Percentiles rank a stretch among this genome's conserved stretches.
Evolutionary conservation across 257 asterid genomes (phyloP).

Genomic region (Sherardia arvensis): DNA sequence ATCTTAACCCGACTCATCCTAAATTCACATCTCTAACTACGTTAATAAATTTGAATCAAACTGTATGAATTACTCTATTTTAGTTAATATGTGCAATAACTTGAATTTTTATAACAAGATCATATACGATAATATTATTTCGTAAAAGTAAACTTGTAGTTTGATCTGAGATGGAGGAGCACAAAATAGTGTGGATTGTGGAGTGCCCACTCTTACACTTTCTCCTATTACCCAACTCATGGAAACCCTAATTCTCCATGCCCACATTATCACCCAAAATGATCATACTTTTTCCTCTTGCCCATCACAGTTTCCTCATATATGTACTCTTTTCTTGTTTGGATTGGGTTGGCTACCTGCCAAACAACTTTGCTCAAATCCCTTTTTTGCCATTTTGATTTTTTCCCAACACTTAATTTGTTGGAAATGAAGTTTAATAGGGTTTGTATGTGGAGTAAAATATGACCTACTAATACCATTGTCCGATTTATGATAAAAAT

Average conservation of each 20-base stretch:
- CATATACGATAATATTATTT: too few species aligned
- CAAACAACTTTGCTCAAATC: background rate
- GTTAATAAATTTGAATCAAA: too few species aligned
- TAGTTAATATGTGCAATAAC: too few species aligned
- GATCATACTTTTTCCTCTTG: background rate
- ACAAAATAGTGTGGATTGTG: slow-evolving; percentile 8
- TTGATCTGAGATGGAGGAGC: background rate
- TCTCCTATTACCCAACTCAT: slow-evolving; percentile 7
- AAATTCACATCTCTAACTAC: too few species aligned
- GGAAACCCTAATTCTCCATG: background rate
- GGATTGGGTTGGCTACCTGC: background rate
- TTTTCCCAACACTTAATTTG: too few species aligned
- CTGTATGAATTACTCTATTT: too few species aligned
- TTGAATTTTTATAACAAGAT: too few species aligned
- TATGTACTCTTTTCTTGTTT: background rate
- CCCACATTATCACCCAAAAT: background rate
- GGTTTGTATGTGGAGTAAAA: too few species aligned
- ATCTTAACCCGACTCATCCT: too few species aligned
- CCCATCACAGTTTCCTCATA: slow-evolving; percentile 1
- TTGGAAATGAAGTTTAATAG: background rate
- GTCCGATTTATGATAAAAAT: too few species aligned
- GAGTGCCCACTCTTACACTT: slow-evolving; percentile 25
- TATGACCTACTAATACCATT: too few species aligned
- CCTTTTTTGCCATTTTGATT: background rate
- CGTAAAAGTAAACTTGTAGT: too few species aligned